phyloP scores from a whole-genome alignment of 352 stramenopile species.

The Phytophthora agathidicida region DNA sequence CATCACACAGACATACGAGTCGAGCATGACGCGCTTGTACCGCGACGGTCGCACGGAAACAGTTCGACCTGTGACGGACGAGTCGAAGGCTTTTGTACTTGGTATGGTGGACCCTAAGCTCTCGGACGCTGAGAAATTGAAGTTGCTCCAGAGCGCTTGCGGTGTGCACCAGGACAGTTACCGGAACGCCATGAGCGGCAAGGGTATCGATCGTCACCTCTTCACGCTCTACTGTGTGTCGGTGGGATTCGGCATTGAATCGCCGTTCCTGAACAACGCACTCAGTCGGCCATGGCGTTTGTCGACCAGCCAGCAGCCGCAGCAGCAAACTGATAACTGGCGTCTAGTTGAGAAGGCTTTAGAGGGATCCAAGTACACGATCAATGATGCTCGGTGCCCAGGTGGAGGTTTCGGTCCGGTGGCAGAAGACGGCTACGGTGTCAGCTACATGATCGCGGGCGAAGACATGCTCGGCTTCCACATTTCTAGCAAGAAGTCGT shows the following conservation, averaged over 20 bases:
- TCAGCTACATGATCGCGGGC: conserved; percentile 92
- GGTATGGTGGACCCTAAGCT: conserved; percentile 78
- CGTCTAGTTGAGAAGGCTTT: conserved; percentile 71
- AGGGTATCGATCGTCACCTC: conserved; percentile 96
- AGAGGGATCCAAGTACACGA: conserved; percentile 53
- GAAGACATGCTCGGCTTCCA: conserved; percentile 92
- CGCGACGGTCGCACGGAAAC: conserved; percentile 95
- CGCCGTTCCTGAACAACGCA: conserved; percentile 88
- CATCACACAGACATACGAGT: conserved; percentile 97
- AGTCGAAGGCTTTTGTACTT: conserved; percentile 92
- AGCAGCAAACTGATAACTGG: conserved; percentile 90
- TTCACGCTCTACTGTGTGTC: conserved; percentile 95
- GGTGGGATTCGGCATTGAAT: conserved; percentile 87
- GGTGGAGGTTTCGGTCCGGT: conserved; percentile 91
- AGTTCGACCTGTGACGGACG: conserved; percentile 90
- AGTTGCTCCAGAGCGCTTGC: conserved; percentile 89
- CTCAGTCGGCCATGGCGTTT: conserved; percentile 86
- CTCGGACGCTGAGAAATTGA: conserved; percentile 78
- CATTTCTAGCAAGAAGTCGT: conserved; percentile 90
- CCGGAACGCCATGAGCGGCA: conserved; percentile 86
- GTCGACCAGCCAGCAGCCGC: conserved; percentile 90
- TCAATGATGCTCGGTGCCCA: conserved; percentile 70
- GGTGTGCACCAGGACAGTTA: conserved; percentile 93
- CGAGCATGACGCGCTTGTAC: conserved; percentile 96
- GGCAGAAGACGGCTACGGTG: conserved; percentile 90